phyloP scores from a whole-genome alignment of 306 rosid genomes.

The Pterocarpus santalinus region DNA sequence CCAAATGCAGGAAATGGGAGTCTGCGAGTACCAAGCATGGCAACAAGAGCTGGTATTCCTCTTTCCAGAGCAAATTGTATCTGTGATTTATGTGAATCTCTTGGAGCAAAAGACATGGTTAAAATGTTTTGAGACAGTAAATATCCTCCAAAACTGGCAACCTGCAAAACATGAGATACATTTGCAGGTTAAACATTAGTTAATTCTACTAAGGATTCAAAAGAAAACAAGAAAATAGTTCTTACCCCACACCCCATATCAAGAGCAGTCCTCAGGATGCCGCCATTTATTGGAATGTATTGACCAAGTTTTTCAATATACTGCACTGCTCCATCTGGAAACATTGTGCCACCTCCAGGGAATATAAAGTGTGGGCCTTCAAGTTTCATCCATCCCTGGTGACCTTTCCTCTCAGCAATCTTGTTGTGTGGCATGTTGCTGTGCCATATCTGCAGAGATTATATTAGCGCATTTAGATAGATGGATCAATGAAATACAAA shows the following conservation, averaged over 20 bases:
- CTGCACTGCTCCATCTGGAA: constrained; percentile 95
- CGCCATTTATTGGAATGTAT: constrained; percentile 80
- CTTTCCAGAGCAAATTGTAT: constrained; percentile 97
- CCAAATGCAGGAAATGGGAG: constrained; percentile 96
- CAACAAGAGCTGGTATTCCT: constrained; percentile 97
- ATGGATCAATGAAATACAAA: constrained; percentile 15
- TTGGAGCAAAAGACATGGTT: constrained; percentile 95
- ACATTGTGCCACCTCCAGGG: constrained; percentile 99
- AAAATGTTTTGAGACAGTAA: constrained; percentile 76
- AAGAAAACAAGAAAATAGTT: constrained; percentile 40
- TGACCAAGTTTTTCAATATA: constrained; percentile 94
- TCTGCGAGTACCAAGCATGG: constrained; percentile 98
- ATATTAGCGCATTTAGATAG: constrained; percentile 32
- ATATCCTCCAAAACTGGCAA: constrained; percentile 98
- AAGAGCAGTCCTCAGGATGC: constrained; percentile 88
- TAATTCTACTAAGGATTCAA: constrained; percentile 19
- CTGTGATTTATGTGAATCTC: constrained; percentile 98
- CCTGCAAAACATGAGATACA: constrained; percentile 62
- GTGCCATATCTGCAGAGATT: constrained; percentile 83
- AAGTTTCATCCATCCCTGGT: constrained; percentile 98
- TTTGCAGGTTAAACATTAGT: constrained; percentile 11
- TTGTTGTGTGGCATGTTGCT: constrained; percentile 96
- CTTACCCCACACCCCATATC: constrained; percentile 99
- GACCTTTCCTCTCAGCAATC: constrained; percentile 98
- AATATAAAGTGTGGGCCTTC: constrained; percentile 91